Evolutionary conservation across 2,329 filamentous ascomycete species (phyloP), one percentile per base, ranked within the genome.

Genomic region (Sarocladium oryzae): DNA sequence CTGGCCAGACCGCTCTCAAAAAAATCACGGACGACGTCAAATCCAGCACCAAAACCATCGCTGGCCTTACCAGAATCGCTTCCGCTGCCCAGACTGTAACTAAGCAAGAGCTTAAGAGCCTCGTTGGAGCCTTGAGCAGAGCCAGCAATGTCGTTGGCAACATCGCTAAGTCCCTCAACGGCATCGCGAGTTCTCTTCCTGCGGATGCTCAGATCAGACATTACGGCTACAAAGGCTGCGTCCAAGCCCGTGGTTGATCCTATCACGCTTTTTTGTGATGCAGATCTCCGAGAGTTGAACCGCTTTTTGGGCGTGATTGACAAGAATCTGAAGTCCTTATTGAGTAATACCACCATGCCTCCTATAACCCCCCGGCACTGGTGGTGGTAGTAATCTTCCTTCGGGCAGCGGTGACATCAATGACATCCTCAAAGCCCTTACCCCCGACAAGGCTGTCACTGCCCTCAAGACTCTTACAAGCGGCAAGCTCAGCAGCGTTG

Each of bases 191-290:
- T 13, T 21, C 16, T 16, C 16, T 49, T 4, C 11, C 9, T 20
- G n/a, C 7, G 10, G 45, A 18, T 13, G n/a, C 28, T 21, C 26
- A 33, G 16, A 49, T n/a, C 26, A 18, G 45, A 49, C 10, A 20
- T 49, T 16, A n/a, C 45, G 5, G 45, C 45, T 11, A 36, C 45
- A 4, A 49, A 49, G 28, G 28, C 11, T 33, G 45, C 28, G 11
- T 26, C 45, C 4, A 49, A 49, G 45, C 45, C 45, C n/a, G 33
- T 49, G 10, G 45, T 49, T 35, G 45, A 49, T 49, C 45, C 45
- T 35, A 24, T 49, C 45, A 13, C 10, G 45, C 30, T 33, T 35
- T 49, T 23, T 26, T 36, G 4, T 18, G 26, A 33, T 28, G 30
- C 18, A 3, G 45, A 49, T n/a, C 28, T 49, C 15, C 18, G 10